Percentiles rank a stretch among this genome's conserved stretches.
Evolutionary conservation across 2,329 filamentous ascomycete genomes (phyloP).

Genomic region (Arthroderma uncinatum): DNA sequence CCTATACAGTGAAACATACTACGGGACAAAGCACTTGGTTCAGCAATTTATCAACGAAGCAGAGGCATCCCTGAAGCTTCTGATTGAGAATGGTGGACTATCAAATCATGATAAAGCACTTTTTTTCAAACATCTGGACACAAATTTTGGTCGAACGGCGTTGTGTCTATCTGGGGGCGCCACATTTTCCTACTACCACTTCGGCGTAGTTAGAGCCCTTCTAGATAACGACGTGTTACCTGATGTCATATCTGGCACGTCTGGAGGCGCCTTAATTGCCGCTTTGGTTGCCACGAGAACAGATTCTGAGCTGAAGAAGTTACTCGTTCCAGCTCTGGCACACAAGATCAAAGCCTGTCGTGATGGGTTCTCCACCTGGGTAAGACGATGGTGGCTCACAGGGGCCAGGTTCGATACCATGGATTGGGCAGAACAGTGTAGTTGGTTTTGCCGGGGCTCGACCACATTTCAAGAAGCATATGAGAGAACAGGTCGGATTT

Average conservation of each 20-base stretch:
- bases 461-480: conserved; percentile 94
- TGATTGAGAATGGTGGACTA: conserved; percentile 58
- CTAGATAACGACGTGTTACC: conserved; percentile 77
- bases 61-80: conserved; percentile 48
- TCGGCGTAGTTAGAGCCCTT: conserved; percentile 81
- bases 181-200: conserved; percentile 92
- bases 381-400: conserved; percentile 77
- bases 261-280: conserved; percentile 82
- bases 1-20: conserved; percentile 96
- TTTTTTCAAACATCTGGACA: conserved; percentile 77
- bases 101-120: conserved; percentile 61
- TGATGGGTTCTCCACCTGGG: conserved; percentile 65
- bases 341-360: conserved; percentile 73
- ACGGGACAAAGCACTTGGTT: conserved; percentile 88
- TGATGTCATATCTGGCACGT: conserved; percentile 92
- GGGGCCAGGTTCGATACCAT: conserved; percentile 89
- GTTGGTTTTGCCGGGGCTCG: conserved; percentile 84
- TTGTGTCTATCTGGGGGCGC: conserved; percentile 88
- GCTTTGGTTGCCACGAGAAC: conserved; percentile 80
- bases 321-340: conserved; percentile 80
- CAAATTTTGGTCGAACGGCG: conserved; percentile 85
- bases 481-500: conserved; percentile 79
- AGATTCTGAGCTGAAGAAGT: conserved; percentile 73
- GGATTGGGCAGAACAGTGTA: conserved; percentile 74
- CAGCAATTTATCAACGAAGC: conserved; percentile 78